phyloP scores from a whole-genome alignment of 2,329 filamentous ascomycete species.

The Chaetomium sp. region DNA sequence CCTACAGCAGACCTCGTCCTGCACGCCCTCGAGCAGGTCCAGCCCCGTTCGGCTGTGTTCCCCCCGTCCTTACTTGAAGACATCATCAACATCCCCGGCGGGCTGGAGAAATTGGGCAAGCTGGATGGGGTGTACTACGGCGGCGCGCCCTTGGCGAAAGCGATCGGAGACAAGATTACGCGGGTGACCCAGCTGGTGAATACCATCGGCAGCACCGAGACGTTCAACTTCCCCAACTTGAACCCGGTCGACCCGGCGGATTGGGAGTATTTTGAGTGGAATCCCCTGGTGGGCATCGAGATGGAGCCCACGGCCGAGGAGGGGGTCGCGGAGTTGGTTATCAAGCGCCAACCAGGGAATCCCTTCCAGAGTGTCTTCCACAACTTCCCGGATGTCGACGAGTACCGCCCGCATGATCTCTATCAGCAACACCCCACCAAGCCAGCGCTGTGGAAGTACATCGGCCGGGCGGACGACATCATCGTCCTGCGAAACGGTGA shows the following conservation, averaged over 20 bases:
- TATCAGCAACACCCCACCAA: constrained; percentile 10
- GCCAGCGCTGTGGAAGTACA: constrained; percentile 7
- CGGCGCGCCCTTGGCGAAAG: constrained; percentile 8
- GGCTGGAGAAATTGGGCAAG: background rate
- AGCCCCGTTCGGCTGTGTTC: constrained; percentile 2
- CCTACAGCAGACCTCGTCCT: constrained; percentile 6
- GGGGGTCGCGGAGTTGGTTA: constrained; percentile 7
- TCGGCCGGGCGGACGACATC: constrained; percentile 12
- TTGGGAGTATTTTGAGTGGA: constrained; percentile 17
- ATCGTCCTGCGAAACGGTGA: constrained; percentile 14
- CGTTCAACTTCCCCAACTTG: background rate
- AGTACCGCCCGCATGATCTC: constrained; percentile 12
- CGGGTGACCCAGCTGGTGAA: constrained; percentile 3
- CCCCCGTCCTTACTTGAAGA: constrained; percentile 10
- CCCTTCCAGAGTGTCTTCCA: constrained; percentile 7
- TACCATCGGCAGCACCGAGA: constrained; percentile 12
- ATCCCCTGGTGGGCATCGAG: constrained; percentile 3
- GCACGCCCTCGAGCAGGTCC: background rate
- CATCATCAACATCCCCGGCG: background rate
- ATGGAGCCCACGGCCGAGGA: constrained; percentile 2
- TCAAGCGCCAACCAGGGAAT: background rate
- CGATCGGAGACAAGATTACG: constrained; percentile 7
- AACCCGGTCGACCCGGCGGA: background rate
- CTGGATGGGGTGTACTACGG: constrained; percentile 7
- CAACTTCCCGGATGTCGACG: constrained; percentile 7